These are phyloP conservation scores for Komagataella populi DNA, from an alignment of 805 yeast genomes.

Conservation along the genomic window DNA sequence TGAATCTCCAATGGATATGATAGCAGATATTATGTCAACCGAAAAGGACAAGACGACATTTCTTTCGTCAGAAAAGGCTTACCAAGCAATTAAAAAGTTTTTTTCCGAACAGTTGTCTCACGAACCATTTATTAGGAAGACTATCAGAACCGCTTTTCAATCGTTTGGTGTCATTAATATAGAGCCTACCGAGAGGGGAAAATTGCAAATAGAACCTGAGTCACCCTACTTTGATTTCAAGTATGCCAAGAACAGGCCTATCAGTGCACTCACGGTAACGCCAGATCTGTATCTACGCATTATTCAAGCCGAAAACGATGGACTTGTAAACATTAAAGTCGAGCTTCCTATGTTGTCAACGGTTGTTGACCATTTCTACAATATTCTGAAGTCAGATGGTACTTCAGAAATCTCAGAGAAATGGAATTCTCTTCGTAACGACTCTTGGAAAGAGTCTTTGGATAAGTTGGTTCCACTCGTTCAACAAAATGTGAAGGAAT, in stretches of 20 bases:
- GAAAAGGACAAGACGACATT: conserved; percentile 27
- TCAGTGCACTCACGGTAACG: conserved; percentile 53
- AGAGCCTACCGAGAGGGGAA: conserved; percentile 73
- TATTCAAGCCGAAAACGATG: conserved; percentile 81
- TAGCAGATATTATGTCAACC: conserved; percentile 20
- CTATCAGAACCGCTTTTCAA: conserved; percentile 49
- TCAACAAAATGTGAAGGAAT: conserved; percentile 69
- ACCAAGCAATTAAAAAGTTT: conserved; percentile 60
- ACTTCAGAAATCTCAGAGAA: conserved; percentile 59
- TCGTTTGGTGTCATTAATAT: conserved; percentile 58
- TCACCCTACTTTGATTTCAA: conserved; percentile 83
- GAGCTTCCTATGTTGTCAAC: conserved; percentile 28
- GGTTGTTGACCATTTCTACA: conserved; percentile 33
- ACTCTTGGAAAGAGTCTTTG: conserved; percentile 53
- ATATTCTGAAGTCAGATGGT: conserved; percentile 61
- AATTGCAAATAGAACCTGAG: conserved; percentile 59
- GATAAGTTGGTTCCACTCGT: conserved; percentile 54
- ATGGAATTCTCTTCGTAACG: conserved; percentile 72
- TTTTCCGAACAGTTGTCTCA: conserved; percentile 71
- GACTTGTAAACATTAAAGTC: conserved; percentile 55
- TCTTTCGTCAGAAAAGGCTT: conserved; percentile 45
- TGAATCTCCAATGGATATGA: conserved; percentile 45
- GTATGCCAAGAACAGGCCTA: conserved; percentile 73
- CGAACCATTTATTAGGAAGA: conserved; percentile 67
- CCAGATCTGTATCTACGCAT: conserved; percentile 83